Evolutionary conservation across 202 grass and related monocot genomes (phyloP).

Genomic region (Zoysia matrella): DNA sequence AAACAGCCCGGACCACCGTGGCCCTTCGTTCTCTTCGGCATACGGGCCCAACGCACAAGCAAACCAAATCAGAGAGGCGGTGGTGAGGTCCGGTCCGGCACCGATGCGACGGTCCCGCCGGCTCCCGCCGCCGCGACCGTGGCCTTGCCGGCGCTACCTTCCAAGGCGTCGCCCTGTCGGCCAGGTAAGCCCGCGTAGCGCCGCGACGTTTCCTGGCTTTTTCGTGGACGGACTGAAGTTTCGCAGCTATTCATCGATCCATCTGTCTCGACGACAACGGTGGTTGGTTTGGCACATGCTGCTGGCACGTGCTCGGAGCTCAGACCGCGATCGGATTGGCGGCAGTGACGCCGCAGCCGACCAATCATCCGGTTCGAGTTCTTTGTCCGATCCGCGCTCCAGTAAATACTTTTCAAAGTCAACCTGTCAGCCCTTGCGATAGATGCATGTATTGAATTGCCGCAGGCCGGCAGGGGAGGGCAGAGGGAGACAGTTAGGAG

Average conservation of each 20-base stretch:
- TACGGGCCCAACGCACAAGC: neutral
- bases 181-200: neutral
- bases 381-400: neutral
- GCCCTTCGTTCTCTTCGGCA: no score
- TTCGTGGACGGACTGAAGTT: neutral
- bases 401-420: neutral
- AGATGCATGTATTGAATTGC: neutral
- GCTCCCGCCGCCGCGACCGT: neutral
- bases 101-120: neutral
- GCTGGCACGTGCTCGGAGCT: neutral
- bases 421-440: neutral
- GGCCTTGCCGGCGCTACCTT: neutral
- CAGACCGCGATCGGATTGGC: neutral
- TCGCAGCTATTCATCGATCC: neutral
- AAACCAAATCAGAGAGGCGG: no score
- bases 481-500: neutral
- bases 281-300: neutral
- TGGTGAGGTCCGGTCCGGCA: no score
- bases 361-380: neutral
- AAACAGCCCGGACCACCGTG: no score
- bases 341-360: neutral
- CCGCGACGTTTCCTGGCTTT: neutral
- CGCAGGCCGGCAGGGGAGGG: neutral
- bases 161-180: neutral
- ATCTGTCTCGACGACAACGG: neutral